Percentiles rank a stretch among this genome's conserved stretches.
Evolutionary conservation across 1,139 yeast species (phyloP).

Genomic region (Scheffersomyces illinoinensis): DNA sequence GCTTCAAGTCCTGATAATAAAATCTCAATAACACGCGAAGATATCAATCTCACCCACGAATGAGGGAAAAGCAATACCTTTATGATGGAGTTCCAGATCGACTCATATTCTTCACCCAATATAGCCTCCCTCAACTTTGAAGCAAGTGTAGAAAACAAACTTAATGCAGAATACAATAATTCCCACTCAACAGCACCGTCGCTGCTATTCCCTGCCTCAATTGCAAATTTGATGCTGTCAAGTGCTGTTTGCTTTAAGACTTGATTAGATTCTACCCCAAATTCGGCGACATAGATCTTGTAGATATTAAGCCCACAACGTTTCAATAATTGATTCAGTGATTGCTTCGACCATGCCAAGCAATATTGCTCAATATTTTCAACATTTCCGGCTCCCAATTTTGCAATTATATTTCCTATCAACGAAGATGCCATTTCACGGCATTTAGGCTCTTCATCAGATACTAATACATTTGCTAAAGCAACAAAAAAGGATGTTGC

Average conservation of each 20-base stretch:
- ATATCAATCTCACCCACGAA: slow-evolving; percentile 80
- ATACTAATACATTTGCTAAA: slow-evolving; percentile 71
- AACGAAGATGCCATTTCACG: slow-evolving; percentile 81
- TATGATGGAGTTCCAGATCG: slow-evolving; percentile 55
- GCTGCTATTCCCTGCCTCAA: slow-evolving; percentile 24
- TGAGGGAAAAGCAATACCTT: slow-evolving; percentile 78
- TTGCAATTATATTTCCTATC: slow-evolving; percentile 55
- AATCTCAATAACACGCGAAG: slow-evolving; percentile 62
- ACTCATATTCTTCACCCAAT: slow-evolving; percentile 26
- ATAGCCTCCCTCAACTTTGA: slow-evolving; percentile 29
- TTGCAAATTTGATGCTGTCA: slow-evolving; percentile 21
- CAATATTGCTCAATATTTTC: slow-evolving; percentile 58
- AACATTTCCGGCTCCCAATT: slow-evolving; percentile 45
- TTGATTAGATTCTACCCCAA: slow-evolving; percentile 44
- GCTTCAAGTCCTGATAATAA: slow-evolving; percentile 45
- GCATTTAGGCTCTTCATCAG: slow-evolving; percentile 80
- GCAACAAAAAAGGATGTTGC: slow-evolving; percentile 82
- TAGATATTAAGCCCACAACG: slow-evolving; percentile 80
- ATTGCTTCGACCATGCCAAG: slow-evolving; percentile 66
- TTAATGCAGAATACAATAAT: slow-evolving; percentile 65
- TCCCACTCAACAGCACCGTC: slow-evolving; percentile 66
- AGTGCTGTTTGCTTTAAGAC: slow-evolving; percentile 43
- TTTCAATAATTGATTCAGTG: slow-evolving; percentile 53
- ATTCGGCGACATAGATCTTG: slow-evolving; percentile 57
- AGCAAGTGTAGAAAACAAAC: slow-evolving; percentile 49